Evolutionary conservation across 2,329 filamentous ascomycete species (phyloP), one percentile per base, ranked within the genome.

Genomic region (Colletotrichum melonis): DNA sequence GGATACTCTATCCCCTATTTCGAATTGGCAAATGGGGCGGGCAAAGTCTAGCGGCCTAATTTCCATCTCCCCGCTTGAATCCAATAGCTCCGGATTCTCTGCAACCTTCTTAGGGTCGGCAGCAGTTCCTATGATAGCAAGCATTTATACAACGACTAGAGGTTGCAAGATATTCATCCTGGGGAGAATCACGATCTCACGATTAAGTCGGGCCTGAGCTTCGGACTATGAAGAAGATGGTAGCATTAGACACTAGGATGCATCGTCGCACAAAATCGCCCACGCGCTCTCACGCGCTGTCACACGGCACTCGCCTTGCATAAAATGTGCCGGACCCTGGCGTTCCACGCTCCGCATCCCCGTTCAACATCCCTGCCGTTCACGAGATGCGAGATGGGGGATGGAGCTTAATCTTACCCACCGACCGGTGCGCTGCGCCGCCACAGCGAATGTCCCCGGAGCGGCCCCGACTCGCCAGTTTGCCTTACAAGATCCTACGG

Each of bases 401-500:
- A 73, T 70, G 70, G 70, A 73, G 70, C 70, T 73, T 73, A 73
- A 73, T 73, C 70, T 73, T 65, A 73, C 60, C 70, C 70, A 73
- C 70, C 70, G 70, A 65, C 66, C 70, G 66, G 70, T 73, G 70
- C 70, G 66, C 46, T 59, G 70, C 70, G 66, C 55, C 59, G 70
- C 67, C 70, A 46, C 60, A 69, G 66, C 59, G 12, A 70, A 69
- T 65, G 60, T 64, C 16, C 65, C 70, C 66, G 70, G 66, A 70
- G 66, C 66, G 59, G 60, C 59, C 58, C 70, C 70, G 67, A 73
- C 70, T 73, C 60, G 70, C 60, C 62, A 64, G 62, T 56, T 46
- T n/a, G 49, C 62, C 32, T 64, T 26, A 32, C 46, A 55, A 28
- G 28, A 64, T 64, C 28, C n/a, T 54, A 32, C 14, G 38, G 38